Evolutionary conservation across 2,329 filamentous ascomycete genomes (phyloP).

Genomic region (Penicillium hordei): DNA sequence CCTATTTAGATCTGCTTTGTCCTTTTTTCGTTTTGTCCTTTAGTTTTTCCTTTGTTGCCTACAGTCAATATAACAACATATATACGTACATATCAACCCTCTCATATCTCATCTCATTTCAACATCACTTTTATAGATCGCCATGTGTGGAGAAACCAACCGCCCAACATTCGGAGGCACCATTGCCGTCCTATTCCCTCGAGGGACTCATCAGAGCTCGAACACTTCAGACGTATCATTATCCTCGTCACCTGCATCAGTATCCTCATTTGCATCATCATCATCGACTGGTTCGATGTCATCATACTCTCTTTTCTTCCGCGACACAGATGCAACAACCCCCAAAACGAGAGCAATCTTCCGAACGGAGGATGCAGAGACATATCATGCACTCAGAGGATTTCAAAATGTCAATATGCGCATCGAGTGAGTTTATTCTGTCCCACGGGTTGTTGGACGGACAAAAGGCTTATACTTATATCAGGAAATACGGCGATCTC

Average conservation of each 20-base stretch:
- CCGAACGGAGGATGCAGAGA: conserved; percentile 26
- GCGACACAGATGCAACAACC: conserved; percentile 14
- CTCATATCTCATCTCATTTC: background rate
- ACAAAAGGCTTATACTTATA: background rate
- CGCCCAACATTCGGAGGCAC: conserved; percentile 48
- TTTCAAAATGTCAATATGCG: conserved; percentile 29
- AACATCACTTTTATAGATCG: conserved; percentile 30
- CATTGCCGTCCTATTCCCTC: conserved; percentile 37
- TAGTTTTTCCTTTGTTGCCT: background rate
- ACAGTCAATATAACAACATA: background rate
- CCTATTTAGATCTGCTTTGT: conserved; percentile 8
- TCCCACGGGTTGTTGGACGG: no score
- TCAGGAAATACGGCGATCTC: conserved; percentile 33
- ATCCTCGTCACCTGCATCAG: conserved; percentile 23
- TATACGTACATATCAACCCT: background rate
- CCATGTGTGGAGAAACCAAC: conserved; percentile 51
- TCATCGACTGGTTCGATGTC: conserved; percentile 17
- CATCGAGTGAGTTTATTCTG: conserved; percentile 32
- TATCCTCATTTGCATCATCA: conserved; percentile 16
- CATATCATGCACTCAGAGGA: conserved; percentile 20
- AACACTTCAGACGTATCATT: conserved; percentile 11
- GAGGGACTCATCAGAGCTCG: background rate
- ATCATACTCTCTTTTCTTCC: conserved; percentile 36
- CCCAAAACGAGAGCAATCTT: conserved; percentile 29
- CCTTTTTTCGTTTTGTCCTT: background rate